A percentile compares a stretch with the other conserved stretches of the same genome.
Conservation (phyloP, 2,329 filamentous ascomycete genomes). For the Colletotrichum sp. region DNA sequence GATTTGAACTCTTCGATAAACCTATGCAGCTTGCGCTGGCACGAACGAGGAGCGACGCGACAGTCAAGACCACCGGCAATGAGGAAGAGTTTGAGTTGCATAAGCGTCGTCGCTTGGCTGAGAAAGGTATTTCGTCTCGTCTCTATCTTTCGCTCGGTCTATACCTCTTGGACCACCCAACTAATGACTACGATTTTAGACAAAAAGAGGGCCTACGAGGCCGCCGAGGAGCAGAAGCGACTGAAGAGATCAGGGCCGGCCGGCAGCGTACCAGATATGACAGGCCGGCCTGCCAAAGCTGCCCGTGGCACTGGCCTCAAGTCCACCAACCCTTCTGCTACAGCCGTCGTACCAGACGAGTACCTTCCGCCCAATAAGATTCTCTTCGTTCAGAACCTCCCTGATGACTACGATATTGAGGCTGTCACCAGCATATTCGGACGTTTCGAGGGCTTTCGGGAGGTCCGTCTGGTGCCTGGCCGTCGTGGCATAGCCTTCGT, state of each 20-base stretch:
- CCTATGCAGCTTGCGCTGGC: slow-evolving; percentile 86
- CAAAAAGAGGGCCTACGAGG: slow-evolving; percentile 82
- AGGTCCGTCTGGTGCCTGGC: slow-evolving; percentile 88
- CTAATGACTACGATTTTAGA: slow-evolving; percentile 40
- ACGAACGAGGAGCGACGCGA: slow-evolving; percentile 85
- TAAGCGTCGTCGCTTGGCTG: slow-evolving; percentile 81
- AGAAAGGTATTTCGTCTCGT: slow-evolving; percentile 72
- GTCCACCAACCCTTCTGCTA: slow-evolving; percentile 69
- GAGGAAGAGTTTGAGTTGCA: slow-evolving; percentile 86
- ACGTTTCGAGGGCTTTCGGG: slow-evolving; percentile 91
- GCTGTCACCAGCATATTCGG: slow-evolving; percentile 81
- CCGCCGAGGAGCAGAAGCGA: slow-evolving; percentile 78
- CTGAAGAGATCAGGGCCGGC: slow-evolving; percentile 65
- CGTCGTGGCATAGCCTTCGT: slow-evolving; percentile 92
- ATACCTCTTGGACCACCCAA: background rate
- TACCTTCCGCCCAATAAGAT: slow-evolving; percentile 98
- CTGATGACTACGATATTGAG: slow-evolving; percentile 85
- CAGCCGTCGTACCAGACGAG: slow-evolving; percentile 90
- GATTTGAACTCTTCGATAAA: slow-evolving; percentile 92
- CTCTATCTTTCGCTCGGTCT: background rate
- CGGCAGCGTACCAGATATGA: slow-evolving; percentile 48
- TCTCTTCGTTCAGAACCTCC: slow-evolving; percentile 90
- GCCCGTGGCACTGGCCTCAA: slow-evolving; percentile 78
- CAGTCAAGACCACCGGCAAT: slow-evolving; percentile 74
- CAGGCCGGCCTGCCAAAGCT: slow-evolving; percentile 70